These are phyloP conservation scores for Mortierella sp. DNA, from an alignment of 371 early-diverging fungal genomes.

Conservation along the genomic window DNA sequence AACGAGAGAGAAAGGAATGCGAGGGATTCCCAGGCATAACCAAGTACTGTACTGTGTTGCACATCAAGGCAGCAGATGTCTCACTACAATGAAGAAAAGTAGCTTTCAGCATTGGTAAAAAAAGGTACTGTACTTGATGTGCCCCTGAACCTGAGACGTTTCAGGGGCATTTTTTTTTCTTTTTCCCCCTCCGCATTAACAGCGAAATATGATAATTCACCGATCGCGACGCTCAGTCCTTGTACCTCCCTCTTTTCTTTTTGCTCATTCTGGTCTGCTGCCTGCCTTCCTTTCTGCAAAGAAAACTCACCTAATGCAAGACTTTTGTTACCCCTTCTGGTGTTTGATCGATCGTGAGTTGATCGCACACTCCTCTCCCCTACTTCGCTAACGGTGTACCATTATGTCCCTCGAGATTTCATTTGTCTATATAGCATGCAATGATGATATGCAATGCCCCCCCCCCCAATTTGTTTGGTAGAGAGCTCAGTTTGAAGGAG, in stretches of 20 bases:
- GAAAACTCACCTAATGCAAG: not conserved
- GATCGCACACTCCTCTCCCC: not conserved
- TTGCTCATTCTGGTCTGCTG: not conserved
- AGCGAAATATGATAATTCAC: not conserved
- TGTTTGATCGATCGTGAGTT: not conserved
- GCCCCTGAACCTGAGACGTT: not conserved
- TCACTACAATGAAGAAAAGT: not conserved
- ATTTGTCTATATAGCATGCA: not conserved
- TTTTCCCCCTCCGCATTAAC: not conserved
- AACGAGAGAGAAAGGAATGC: too few relatives aligned
- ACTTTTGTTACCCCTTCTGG: not conserved
- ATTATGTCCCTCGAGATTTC: too few relatives aligned
- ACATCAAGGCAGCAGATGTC: not conserved
- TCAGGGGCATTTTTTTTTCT: not conserved
- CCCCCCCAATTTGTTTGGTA: not conserved
- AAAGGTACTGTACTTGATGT: not conserved
- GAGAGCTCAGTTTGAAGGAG: not conserved
- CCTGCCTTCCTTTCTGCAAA: too few relatives aligned
- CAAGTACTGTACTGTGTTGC: too few relatives aligned
- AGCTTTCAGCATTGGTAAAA: not conserved
- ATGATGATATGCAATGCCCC: not conserved
- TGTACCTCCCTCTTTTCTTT: not conserved
- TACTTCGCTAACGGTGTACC: not conserved
- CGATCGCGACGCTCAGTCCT: not conserved
- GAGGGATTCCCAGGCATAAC: too few relatives aligned